Evolutionary conservation across 148 eudicot species (phyloP), one percentile per base, ranked within the genome.

Genomic region (Nepenthes mirabilis): DNA sequence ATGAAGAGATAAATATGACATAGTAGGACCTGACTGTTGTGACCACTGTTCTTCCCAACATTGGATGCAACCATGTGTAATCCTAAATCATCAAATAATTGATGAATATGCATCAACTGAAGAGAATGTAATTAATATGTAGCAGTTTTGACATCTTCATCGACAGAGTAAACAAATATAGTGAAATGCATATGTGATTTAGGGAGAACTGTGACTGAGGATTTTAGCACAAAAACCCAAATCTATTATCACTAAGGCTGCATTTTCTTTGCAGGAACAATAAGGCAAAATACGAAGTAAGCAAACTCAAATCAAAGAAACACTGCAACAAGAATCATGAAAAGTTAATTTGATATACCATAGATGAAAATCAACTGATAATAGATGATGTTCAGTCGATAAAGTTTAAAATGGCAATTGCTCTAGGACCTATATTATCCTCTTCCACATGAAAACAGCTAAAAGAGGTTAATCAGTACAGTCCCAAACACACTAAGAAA

Each of bases 31-130:
- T 71, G 62, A 36, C 61, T 71, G 57, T 58, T 71, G 53, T 71
- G 70, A 2, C 75, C 75, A 61, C 70, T 65, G 54, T 65, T 71
- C 75, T 61, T 47, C 55, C 70, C 33, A 70, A 70, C 57, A 65
- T 65, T 2, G 62, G 61, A 54, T 67, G 75, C 11, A 71, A 33
- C 1, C 75, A 61, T 40, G 70, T 70, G 34, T 66, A 71, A 63
- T 57, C 70, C 66, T 2, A 49, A 40, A 40, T 3, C 6, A 40
- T 40, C 45, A 40, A 4, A 40, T 40, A 3, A 40, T 8, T 1
- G 8, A 3, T 8, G 6, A 40, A 40, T 40, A 40, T 3, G 45
- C 45, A 40, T 40, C 45, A 40, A 40, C 8, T 23, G 23, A 23
- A 40, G 8, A 40, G 45, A 40, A 40, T 40, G 45, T 40, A 40